phyloP scores from a whole-genome alignment of 345 rosid species.

The Syzygium grande region DNA sequence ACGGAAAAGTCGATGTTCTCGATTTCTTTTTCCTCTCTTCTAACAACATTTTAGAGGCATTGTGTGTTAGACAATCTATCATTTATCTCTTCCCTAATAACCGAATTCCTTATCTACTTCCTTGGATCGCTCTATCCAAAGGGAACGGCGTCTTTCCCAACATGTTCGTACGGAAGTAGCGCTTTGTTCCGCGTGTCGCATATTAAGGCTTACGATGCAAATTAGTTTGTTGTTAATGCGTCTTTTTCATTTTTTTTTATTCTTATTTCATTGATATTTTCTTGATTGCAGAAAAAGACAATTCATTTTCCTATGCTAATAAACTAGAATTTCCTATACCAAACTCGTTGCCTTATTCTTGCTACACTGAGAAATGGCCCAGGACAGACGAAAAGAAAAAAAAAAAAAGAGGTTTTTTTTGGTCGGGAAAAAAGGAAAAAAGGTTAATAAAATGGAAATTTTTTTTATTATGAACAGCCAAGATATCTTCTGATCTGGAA shows the following conservation, averaged over 20 bases:
- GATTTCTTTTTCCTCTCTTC: neutral
- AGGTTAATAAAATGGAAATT: neutral
- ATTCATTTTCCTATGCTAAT: neutral
- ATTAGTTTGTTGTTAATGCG: neutral
- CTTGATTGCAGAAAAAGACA: neutral
- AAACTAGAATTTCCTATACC: neutral
- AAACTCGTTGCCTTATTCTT: neutral
- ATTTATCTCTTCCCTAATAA: neutral
- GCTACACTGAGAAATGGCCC: neutral
- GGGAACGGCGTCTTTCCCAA: accelerated
- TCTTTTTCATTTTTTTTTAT: neutral
- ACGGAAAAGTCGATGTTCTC: neutral
- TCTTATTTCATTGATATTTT: neutral
- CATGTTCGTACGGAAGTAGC: neutral
- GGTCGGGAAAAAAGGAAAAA: neutral
- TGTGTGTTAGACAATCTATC: accelerated
- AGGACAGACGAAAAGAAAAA: no score
- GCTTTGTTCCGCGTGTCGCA: accelerated
- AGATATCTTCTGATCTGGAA: neutral
- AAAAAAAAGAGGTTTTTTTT: no score
- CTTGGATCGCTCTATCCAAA: neutral
- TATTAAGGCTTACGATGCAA: neutral
- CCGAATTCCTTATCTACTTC: neutral
- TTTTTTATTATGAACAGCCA: neutral
- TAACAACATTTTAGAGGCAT: accelerated